Evolutionary conservation across 108 stramenopile species (phyloP).

Genomic region (Skeletonema tropicum): DNA sequence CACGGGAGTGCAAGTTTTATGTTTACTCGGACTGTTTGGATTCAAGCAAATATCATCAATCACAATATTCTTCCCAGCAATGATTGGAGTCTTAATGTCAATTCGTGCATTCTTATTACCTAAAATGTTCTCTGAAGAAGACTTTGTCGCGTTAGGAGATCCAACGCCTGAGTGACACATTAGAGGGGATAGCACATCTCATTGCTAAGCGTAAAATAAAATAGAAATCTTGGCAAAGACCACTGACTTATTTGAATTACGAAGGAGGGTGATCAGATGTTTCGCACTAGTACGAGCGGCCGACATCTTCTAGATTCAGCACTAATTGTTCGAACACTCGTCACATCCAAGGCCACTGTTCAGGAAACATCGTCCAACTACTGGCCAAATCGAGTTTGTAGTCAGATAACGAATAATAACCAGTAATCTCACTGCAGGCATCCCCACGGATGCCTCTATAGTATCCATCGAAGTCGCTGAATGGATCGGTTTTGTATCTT

Average conservation of each 20-base stretch:
- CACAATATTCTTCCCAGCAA: constrained; percentile 95
- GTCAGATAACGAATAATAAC: not conserved
- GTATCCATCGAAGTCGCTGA: constrained; percentile 1
- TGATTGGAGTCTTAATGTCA: constrained; percentile 90
- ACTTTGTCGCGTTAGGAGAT: constrained; percentile 80
- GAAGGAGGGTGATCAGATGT: too few relatives aligned
- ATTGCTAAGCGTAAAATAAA: not conserved
- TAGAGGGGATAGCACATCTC: too few relatives aligned
- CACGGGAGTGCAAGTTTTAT: constrained; percentile 66
- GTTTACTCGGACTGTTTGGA: constrained; percentile 84
- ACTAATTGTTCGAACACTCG: too few relatives aligned
- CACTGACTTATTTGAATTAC: too few relatives aligned
- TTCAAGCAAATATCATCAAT: constrained; percentile 91
- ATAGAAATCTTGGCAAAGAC: not conserved
- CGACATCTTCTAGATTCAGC: too few relatives aligned
- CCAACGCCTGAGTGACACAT: constrained; percentile 29
- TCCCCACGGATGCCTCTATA: constrained; percentile 2
- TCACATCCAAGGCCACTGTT: constrained; percentile 3
- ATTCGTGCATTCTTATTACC: constrained; percentile 83
- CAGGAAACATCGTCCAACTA: not conserved
- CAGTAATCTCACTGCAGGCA: not conserved
- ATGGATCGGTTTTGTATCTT: not conserved
- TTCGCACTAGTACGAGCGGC: too few relatives aligned
- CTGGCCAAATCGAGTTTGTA: not conserved
- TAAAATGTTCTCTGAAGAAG: constrained; percentile 77